Percentiles rank a stretch among this genome's conserved stretches.
These are phyloP conservation scores for Phytophthora capsici DNA, from an alignment of 352 stramenopile genomes.

Conservation along the genomic window DNA sequence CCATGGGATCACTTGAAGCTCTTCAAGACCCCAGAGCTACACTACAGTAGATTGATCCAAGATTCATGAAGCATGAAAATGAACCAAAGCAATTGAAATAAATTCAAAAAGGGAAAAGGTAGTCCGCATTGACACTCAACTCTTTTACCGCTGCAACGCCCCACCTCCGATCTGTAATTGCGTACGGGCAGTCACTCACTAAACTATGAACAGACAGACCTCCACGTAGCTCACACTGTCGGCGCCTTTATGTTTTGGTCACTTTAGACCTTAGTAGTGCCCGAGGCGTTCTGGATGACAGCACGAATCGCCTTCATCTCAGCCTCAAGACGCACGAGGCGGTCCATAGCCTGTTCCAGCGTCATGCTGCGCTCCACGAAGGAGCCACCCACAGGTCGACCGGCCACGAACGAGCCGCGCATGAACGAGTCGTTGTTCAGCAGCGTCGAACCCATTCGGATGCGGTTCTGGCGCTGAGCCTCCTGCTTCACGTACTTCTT, in stretches of 20 bases:
- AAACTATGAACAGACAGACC: slow-evolving; percentile 36
- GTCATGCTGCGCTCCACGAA: slow-evolving; percentile 67
- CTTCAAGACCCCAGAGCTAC: slow-evolving; percentile 3
- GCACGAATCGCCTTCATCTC: slow-evolving; percentile 76
- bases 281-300: slow-evolving; percentile 63
- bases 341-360: slow-evolving; percentile 78
- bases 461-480: slow-evolving; percentile 78
- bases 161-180: slow-evolving; percentile 20
- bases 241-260: slow-evolving; percentile 1
- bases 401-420: slow-evolving; percentile 80
- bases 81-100: not conserved
- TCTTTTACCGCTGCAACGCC: slow-evolving; percentile 28
- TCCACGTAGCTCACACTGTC: slow-evolving; percentile 12
- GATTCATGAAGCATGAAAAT: too few relatives aligned
- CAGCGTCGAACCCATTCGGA: slow-evolving; percentile 73
- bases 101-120: slow-evolving; percentile 17
- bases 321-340: slow-evolving; percentile 63
- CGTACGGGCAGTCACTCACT: slow-evolving; percentile 21
- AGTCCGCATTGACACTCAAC: slow-evolving; percentile 30
- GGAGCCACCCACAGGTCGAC: slow-evolving; percentile 65
- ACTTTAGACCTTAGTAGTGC: slow-evolving; percentile 31
- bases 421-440: slow-evolving; percentile 71
- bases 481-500: slow-evolving; percentile 68
- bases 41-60: too few relatives aligned
- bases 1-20: not conserved